phyloP scores from a whole-genome alignment of 495 filamentous ascomycete genomes.

The Neurospora pannonica region DNA sequence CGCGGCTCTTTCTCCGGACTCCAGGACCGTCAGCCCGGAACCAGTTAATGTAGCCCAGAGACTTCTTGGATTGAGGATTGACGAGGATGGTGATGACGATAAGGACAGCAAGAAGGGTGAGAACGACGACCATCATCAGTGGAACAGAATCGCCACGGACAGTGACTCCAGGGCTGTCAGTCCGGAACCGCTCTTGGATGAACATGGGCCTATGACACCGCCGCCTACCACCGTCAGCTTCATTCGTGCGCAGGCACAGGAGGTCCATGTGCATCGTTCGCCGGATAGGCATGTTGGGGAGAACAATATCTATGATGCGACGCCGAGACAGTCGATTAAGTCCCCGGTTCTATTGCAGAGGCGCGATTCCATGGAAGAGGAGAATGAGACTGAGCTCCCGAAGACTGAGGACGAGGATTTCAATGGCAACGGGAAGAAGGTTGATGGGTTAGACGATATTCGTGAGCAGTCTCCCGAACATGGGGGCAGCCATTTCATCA shows the following conservation, averaged over 20 bases:
- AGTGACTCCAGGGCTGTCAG: neutral
- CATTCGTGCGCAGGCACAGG: neutral
- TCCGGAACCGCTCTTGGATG: neutral
- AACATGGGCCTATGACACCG: neutral
- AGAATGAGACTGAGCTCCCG: neutral
- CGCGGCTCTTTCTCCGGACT: conserved; percentile 1
- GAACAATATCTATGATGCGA: conserved; percentile 38
- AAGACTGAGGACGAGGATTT: neutral
- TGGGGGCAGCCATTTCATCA: neutral
- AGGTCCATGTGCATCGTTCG: neutral
- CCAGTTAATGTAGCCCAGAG: conserved; percentile 3
- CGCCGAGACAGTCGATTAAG: conserved; percentile 22
- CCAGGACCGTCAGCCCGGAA: conserved; percentile 20
- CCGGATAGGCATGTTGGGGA: conserved; percentile 10
- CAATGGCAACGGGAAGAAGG: neutral
- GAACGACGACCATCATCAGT: neutral
- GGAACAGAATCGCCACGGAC: neutral
- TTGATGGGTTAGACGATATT: neutral
- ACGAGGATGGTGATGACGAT: neutral
- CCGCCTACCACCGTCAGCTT: neutral
- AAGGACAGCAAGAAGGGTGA: neutral
- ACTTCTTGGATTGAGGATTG: neutral
- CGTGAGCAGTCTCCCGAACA: neutral
- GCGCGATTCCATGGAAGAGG: neutral
- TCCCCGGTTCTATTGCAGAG: neutral